These are phyloP conservation scores for Teunomyces stri DNA, from an alignment of 805 yeast species.

Conservation along the genomic window DNA sequence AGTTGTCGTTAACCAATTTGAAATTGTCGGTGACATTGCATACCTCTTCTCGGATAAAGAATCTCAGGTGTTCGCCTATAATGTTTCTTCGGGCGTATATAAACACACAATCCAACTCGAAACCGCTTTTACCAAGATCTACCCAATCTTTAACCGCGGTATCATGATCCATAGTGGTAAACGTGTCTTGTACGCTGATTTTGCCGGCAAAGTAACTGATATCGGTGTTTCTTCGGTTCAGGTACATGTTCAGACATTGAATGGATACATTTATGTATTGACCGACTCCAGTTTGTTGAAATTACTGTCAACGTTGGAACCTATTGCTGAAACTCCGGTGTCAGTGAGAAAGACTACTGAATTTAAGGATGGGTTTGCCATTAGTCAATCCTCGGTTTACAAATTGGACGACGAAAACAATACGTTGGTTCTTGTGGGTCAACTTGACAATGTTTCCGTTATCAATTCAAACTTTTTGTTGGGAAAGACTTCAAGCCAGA, in stretches of 20 bases:
- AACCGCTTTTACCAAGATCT: conserved; percentile 8
- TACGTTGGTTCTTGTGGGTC: background rate
- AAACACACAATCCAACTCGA: conserved; percentile 7
- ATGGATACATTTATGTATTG: conserved; percentile 15
- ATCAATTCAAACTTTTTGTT: conserved; percentile 8
- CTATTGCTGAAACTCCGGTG: background rate
- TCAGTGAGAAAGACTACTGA: conserved; percentile 6
- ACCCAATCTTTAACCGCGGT: conserved; percentile 12
- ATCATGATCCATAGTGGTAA: background rate
- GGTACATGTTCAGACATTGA: conserved; percentile 7
- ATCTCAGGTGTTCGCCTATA: conserved; percentile 11
- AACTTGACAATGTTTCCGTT: conserved; percentile 1
- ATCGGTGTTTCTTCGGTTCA: background rate
- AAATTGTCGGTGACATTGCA: conserved; percentile 9
- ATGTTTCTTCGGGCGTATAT: conserved; percentile 13
- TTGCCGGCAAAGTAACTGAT: conserved; percentile 11
- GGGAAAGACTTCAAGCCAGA: background rate
- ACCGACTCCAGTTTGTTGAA: conserved; percentile 8
- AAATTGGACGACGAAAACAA: background rate
- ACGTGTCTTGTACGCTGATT: conserved; percentile 10
- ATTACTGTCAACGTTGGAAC: conserved; percentile 7
- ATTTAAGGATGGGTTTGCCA: conserved; percentile 11
- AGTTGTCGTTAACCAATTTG: conserved; percentile 5
- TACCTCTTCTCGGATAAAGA: conserved; percentile 13
- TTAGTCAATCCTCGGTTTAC: background rate